Conservation (phyloP, 345 rosid genomes). For the Iberis pinnata region DNA sequence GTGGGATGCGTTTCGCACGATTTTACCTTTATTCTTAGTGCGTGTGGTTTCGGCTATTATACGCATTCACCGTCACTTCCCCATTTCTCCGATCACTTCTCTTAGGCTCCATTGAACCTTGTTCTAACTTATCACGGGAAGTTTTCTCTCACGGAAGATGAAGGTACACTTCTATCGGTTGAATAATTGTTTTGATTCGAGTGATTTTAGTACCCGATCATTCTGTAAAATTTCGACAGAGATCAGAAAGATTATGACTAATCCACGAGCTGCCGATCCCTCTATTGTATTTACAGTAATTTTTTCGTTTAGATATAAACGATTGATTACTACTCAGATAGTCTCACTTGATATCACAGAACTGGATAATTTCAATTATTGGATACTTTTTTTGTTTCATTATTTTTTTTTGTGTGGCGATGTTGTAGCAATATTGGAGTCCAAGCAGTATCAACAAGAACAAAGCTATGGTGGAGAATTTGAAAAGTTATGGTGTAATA, state of each 20-base stretch:
- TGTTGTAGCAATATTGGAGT: conserved; percentile 60
- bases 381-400: too few relatives aligned
- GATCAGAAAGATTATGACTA: too few relatives aligned
- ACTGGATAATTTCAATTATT: too few relatives aligned
- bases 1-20: neutral
- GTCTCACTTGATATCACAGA: too few relatives aligned
- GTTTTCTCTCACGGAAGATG: conserved; percentile 10
- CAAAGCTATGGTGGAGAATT: conserved; percentile 67
- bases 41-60: conserved; percentile 22
- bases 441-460: conserved; percentile 53
- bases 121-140: neutral
- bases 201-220: neutral
- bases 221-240: neutral
- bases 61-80: conserved; percentile 5
- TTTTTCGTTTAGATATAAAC: too few relatives aligned
- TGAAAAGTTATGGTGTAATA: conserved; percentile 53
- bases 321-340: too few relatives aligned
- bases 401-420: too few relatives aligned
- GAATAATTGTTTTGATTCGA: neutral
- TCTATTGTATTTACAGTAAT: too few relatives aligned
- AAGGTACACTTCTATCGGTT: conserved; percentile 15
- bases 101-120: neutral
- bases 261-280: too few relatives aligned
- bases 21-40: too few relatives aligned
- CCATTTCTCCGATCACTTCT: conserved; percentile 6